Conservation (phyloP, 225 moss, liverwort and hornwort species). For the Thuidium tamariscinum region DNA sequence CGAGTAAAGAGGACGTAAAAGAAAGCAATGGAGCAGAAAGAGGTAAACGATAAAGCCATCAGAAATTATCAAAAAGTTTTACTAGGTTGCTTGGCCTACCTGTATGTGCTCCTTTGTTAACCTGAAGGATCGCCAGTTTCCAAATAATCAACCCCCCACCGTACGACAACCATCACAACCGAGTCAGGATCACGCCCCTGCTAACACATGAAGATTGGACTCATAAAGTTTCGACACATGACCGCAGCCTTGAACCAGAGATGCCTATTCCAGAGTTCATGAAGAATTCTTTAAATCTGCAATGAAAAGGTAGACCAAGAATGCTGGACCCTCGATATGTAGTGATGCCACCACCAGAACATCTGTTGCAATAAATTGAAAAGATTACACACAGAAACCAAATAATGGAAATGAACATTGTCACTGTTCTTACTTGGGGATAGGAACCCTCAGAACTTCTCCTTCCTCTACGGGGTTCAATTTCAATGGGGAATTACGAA, state of each 20-base stretch:
- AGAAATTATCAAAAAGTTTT: neutral
- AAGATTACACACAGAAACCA: neutral
- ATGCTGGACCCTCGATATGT: neutral
- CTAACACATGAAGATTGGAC: slow-evolving; percentile 33
- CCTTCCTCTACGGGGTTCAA: slow-evolving; percentile 65
- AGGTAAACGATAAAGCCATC: neutral
- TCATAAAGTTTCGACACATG: neutral
- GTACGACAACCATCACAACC: slow-evolving; percentile 52
- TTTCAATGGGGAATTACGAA: slow-evolving; percentile 66
- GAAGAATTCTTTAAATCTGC: neutral
- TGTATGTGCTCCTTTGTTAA: slow-evolving; percentile 89
- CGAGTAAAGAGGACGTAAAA: neutral
- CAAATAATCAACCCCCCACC: slow-evolving; percentile 17
- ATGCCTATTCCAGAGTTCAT: neutral
- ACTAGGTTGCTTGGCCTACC: slow-evolving; percentile 13
- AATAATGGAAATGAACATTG: neutral
- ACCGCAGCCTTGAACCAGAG: neutral
- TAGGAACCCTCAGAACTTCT: slow-evolving; percentile 50
- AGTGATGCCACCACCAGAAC: neutral
- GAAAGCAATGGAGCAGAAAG: neutral
- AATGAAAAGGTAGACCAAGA: neutral
- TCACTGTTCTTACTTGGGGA: slow-evolving; percentile 55
- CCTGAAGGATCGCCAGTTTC: slow-evolving; percentile 32
- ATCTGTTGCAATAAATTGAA: neutral
- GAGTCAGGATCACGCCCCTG: slow-evolving; percentile 51